A percentile compares a stretch with the other conserved stretches of the same genome.
These are phyloP conservation scores for Mycoemilia scoparia DNA, from an alignment of 192 early-diverging fungal genomes.

Conservation along the genomic window DNA sequence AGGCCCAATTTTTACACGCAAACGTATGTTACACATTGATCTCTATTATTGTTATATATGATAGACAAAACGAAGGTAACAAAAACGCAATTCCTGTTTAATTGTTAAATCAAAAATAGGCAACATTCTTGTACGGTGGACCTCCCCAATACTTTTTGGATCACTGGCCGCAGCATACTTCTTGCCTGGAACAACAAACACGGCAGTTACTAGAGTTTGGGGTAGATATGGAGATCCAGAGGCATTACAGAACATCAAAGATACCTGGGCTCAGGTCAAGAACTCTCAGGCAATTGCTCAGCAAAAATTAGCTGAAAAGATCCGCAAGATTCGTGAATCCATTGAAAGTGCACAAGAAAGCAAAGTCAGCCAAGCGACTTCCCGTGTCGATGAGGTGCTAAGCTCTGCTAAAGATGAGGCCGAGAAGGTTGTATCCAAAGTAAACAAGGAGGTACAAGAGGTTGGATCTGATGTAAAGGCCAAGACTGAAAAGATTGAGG, in stretches of 20 bases:
- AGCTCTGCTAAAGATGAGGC: background rate
- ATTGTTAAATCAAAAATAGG: too few relatives aligned
- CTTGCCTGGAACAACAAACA: conserved; percentile 21
- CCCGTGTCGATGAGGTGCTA: too few relatives aligned
- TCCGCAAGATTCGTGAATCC: background rate
- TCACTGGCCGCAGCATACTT: conserved; percentile 9
- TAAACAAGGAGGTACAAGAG: background rate
- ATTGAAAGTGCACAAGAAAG: background rate
- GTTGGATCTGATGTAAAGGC: background rate
- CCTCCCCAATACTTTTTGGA: conserved; percentile 20
- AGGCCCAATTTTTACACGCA: conserved; percentile 22
- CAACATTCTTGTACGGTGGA: conserved; percentile 19
- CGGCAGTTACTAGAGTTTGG: conserved; percentile 22
- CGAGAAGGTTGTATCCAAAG: background rate
- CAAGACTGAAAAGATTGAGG: too few relatives aligned
- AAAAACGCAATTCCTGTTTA: too few relatives aligned
- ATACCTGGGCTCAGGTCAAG: conserved; percentile 1
- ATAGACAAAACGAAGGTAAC: too few relatives aligned
- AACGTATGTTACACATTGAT: too few relatives aligned
- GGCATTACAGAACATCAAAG: conserved; percentile 6
- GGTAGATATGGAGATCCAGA: conserved; percentile 20
- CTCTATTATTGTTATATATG: too few relatives aligned
- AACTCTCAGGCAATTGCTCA: too few relatives aligned
- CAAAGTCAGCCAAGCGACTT: too few relatives aligned
- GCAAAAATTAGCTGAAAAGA: too few relatives aligned